Conservation (phyloP, 345 rosid genomes). For the Eucalyptus sp. region DNA sequence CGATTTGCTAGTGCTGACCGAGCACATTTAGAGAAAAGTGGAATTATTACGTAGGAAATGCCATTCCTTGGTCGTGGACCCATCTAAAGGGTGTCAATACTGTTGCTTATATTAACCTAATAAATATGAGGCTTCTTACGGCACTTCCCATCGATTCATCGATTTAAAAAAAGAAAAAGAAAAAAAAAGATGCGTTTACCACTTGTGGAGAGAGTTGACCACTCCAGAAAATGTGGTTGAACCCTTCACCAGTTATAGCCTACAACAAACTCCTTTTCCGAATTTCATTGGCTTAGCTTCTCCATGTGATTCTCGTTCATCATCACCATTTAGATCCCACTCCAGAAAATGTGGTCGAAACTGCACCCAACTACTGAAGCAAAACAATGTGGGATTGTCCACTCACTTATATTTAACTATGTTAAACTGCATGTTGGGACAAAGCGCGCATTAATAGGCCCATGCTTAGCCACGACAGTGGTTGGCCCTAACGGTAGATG, state of each 20-base stretch:
- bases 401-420: too few species aligned
- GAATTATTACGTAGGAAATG: not conserved
- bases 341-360: not conserved
- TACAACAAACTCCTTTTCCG: not conserved
- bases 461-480: not conserved
- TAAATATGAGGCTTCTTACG: not conserved
- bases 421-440: not conserved
- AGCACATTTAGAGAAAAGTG: not conserved
- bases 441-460: not conserved
- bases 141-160: not conserved
- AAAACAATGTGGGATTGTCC: not conserved
- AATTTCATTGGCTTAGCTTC: not conserved
- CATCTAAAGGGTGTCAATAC: not conserved
- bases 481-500: not conserved
- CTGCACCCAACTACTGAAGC: not conserved
- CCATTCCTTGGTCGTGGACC: not conserved
- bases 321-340: not conserved
- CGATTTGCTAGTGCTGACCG: not conserved
- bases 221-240: not conserved
- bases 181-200: not conserved
- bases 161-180: too few species aligned
- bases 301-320: not conserved
- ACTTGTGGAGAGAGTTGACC: not conserved
- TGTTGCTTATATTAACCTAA: not conserved
- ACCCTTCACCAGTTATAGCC: not conserved